Conservation (phyloP, 805 yeast species). For the Wickerhamiella sergipiensis region DNA sequence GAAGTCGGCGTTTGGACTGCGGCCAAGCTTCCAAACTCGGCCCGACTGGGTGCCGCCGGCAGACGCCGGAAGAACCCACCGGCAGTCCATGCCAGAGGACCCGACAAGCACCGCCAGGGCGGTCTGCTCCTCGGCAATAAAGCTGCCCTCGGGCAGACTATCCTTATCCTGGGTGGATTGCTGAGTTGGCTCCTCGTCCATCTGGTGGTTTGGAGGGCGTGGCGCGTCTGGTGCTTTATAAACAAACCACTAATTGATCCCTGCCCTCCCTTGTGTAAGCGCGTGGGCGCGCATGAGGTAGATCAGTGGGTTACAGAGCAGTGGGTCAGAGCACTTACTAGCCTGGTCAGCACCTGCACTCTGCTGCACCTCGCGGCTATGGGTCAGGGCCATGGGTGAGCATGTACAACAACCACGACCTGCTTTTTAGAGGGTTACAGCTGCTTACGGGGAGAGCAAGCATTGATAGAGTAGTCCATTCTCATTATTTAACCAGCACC, state of each 20-base stretch:
- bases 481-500: too few relatives aligned
- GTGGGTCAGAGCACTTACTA: too few relatives aligned
- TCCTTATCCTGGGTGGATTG: slow-evolving; percentile 15
- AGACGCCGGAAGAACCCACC: slow-evolving; percentile 11
- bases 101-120: slow-evolving; percentile 14
- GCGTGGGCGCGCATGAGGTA: too few relatives aligned
- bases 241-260: not conserved
- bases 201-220: not conserved
- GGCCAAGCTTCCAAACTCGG: slow-evolving; percentile 56
- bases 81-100: slow-evolving; percentile 13
- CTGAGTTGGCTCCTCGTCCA: slow-evolving; percentile 17
- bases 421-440: too few relatives aligned
- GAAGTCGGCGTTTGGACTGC: slow-evolving; percentile 55
- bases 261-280: not conserved
- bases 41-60: not conserved
- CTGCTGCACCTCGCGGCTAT: too few relatives aligned
- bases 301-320: too few relatives aligned
- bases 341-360: too few relatives aligned
- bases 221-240: not conserved
- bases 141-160: slow-evolving; percentile 12
- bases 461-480: too few relatives aligned
- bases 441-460: too few relatives aligned
- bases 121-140: slow-evolving; percentile 6
- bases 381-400: too few relatives aligned
- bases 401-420: too few relatives aligned